phyloP scores from a whole-genome alignment of 2,329 filamentous ascomycete genomes.

The Gremmenia infestans region DNA sequence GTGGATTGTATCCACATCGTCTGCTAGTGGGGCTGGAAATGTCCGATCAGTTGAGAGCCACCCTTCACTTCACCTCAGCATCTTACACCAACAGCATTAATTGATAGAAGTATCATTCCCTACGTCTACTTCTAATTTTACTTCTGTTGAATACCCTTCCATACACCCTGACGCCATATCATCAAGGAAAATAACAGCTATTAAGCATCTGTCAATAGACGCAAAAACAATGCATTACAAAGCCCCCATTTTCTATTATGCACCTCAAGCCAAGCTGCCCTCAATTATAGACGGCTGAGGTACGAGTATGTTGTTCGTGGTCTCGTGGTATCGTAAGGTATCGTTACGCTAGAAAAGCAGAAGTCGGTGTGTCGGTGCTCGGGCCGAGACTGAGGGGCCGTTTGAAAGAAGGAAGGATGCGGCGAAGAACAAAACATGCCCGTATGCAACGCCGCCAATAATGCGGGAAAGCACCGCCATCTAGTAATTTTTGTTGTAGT shows the following conservation, averaged over 20 bases:
- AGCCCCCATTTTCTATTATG: slow-evolving; percentile 13
- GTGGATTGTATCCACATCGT: too few species aligned
- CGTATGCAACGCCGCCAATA: slow-evolving; percentile 16
- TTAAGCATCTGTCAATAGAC: slow-evolving; percentile 6
- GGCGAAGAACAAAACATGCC: slow-evolving; percentile 9
- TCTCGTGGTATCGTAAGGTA: slow-evolving; percentile 28
- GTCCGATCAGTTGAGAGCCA: too few species aligned
- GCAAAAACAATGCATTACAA: slow-evolving; percentile 14
- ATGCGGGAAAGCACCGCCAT: slow-evolving; percentile 15
- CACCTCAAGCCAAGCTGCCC: background rate
- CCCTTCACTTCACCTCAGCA: background rate
- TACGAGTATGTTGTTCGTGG: slow-evolving; percentile 23
- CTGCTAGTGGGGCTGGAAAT: too few species aligned
- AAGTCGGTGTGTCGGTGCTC: slow-evolving; percentile 12
- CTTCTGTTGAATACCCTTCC: slow-evolving; percentile 2
- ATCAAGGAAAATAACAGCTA: slow-evolving; percentile 9
- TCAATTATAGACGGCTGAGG: slow-evolving; percentile 8
- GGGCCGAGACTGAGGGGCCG: background rate
- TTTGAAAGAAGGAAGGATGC: slow-evolving; percentile 6
- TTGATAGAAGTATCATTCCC: background rate
- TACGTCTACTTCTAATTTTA: background rate
- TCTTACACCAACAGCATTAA: background rate
- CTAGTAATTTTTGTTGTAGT: slow-evolving; percentile 18
- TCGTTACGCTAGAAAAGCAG: slow-evolving; percentile 27
- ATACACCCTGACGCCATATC: slow-evolving; percentile 3